Base-by-base conservation (phyloP, 1,284 basidiomycete genomes). In the Blastosporella zonata region DNA sequence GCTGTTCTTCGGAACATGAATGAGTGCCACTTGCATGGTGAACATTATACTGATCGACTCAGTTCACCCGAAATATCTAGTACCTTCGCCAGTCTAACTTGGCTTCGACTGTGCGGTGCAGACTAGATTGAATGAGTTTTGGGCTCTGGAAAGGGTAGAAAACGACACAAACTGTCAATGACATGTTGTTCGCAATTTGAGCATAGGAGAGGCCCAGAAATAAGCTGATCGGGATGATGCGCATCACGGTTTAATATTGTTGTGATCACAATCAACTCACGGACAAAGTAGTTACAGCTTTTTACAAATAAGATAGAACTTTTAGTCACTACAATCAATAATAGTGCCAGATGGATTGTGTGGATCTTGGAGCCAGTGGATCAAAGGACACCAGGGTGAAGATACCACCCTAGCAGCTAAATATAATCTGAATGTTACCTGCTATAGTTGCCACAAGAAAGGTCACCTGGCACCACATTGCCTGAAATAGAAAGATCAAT, bases 171-270 rank as follows among this genome's bases (percentile, higher is more conserved):
- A 87, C 84, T 72, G 46, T 74, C 71, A 36, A 68, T 66, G 33
- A 87, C 73, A 47, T 74, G 81, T 34, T 71, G 60, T 59, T 77
- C 71, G 82, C 84, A 59, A 87, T 74, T 41, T 71, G 56, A 35
- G 53, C 54, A 54, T 77, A 77, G 33, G 67, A 70, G 29, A 73
- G 41, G 2, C 78, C 84, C 85, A 49, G 33, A 12, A 31, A n/a
- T n/a, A n/a, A n/a, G n/a, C n/a, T n/a, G n/a, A n/a, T n/a, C n/a
- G n/a, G n/a, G n/a, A n/a, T n/a, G n/a, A n/a, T n/a, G n/a, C n/a
- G n/a, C n/a, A n/a, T n/a, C n/a, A n/a, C n/a, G n/a, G n/a, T n/a
- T n/a, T n/a, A n/a, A n/a, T n/a, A n/a, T n/a, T n/a, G n/a, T n/a
- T n/a, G n/a, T n/a, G n/a, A n/a, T n/a, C n/a, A n/a, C n/a, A n/a